Evolutionary conservation across 305 asterid genomes (phyloP), one percentile per base, ranked within the genome.

Genomic region (Fraxinus latifolia): DNA sequence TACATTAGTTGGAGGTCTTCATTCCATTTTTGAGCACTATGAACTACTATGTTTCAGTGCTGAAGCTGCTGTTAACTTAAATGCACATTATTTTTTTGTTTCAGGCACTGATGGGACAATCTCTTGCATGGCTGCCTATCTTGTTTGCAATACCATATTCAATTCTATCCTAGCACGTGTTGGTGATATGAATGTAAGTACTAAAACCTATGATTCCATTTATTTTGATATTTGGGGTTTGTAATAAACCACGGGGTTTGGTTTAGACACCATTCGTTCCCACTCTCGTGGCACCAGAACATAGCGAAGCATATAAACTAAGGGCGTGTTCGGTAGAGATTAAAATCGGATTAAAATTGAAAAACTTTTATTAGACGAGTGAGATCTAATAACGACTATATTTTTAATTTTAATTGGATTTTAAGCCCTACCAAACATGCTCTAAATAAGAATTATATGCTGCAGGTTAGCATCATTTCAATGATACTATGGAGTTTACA

Each of bases 41-140:
- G 85, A 42, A 85, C 37, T 62, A 70, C 34, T 70, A 37, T 79
- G 33, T 79, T 65, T 65, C 33, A 12, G 37, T 55, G 74, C 76
- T 62, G 53, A 80, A 79, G 81, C 78, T 85, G 50, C 79, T 70
- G 47, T 83, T 74, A 44, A 83, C 83, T 85, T 29, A 50, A 82
- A 79, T 79, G 60, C 27, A 37, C 47, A 77, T 80, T 77, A 77
- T 2, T 74, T 79, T 67, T 39, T 55, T 80, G 82, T 81, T 86
- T 77, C 94, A 96, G 99, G 99, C 72, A 96, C 97, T 82, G 91
- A 92, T 76, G 98, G 99, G 79, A 96, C 92, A 3, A 3, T 91
- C 79, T 90, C 98, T 85, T 96, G 99, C 86, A 23, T 93, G 91
- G 98, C 99, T 4, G 92, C 99, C 80, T 96, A 92, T 83, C 74